These are phyloP conservation scores for Nepenthes mirabilis DNA, from an alignment of 148 eudicot species.

Conservation along the genomic window DNA sequence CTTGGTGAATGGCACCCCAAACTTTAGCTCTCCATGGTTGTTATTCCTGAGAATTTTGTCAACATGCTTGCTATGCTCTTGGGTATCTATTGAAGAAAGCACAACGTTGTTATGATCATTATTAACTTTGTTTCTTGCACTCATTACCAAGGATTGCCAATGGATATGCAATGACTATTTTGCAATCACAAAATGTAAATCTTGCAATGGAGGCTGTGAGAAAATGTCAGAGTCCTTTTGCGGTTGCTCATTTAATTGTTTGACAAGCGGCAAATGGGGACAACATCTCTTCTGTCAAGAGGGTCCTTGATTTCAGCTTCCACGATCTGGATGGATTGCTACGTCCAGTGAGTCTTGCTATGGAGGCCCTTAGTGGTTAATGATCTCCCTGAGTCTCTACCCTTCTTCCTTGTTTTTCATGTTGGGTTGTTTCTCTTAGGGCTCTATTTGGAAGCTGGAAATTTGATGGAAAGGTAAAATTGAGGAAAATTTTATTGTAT, in stretches of 20 bases:
- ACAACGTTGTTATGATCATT: not conserved
- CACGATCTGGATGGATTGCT: constrained; percentile 33
- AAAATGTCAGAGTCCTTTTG: constrained; percentile 25
- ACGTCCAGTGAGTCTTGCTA: constrained; percentile 27
- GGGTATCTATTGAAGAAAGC: not conserved
- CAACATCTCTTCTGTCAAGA: constrained; percentile 19
- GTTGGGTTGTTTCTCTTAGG: too few species aligned
- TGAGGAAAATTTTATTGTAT: too few species aligned
- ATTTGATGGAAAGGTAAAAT: too few species aligned
- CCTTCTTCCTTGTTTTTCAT: not conserved
- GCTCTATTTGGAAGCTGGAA: too few species aligned
- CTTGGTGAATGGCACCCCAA: too few species aligned
- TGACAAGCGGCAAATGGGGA: constrained; percentile 20
- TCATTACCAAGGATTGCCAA: not conserved
- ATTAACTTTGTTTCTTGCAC: not conserved
- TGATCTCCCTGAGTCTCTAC: too few species aligned
- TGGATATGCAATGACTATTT: not conserved
- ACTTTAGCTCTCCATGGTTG: too few species aligned
- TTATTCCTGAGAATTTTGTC: too few species aligned
- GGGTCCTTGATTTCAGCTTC: constrained; percentile 40
- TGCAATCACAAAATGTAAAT: constrained; percentile 26
- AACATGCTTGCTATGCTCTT: too few species aligned
- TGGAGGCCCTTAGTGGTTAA: constrained; percentile 21
- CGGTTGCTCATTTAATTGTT: constrained; percentile 19
- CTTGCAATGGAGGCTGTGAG: constrained; percentile 38